Base-by-base conservation (phyloP, 805 yeast genomes). In the Kodamaea kakaduensis region DNA sequence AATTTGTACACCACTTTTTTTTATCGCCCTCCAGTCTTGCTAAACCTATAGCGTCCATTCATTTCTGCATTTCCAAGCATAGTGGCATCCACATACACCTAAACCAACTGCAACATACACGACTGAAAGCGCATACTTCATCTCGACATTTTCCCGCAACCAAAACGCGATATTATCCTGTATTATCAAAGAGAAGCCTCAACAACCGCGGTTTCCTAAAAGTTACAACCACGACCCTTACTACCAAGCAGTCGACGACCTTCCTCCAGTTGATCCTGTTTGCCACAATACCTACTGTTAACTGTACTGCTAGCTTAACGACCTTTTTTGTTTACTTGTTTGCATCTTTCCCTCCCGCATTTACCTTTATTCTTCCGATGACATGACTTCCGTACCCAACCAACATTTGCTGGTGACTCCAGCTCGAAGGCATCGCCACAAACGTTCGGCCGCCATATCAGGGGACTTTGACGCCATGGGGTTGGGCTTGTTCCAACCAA, bases 401-500 rank as follows among this genome's bases (percentile, higher is more conserved):
- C 36, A 17, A 27, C 25, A 35, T 21, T 35, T 35, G 21, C 38
- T 23, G 38, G 38, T 25, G 12, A 28, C 38, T 9, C 38, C 38
- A 9, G 19, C 33, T 3, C 38, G 75, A 43, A 76, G 78, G 1
- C 96, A 87, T 59, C 75, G 84, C 29, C 96, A 87, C 51, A 75
- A 85, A 50, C 65, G 96, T 34, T 86, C 95, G 0, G 88, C 90
- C 15, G 95, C 95, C 0, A 81, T 87, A 5, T 83, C 93, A 6
- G 93, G 93, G 3, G 95, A 87, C 54, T 83, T 85, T 52, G 93
- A 84, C 47, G 51, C 53, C 6, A 47, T 53, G 32, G 71, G 69
- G 5, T 43, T 62, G 23, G 69, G 69, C 1, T 43, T 64, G 23
- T 60, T 61, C 34, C 55, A 62, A 5, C 58, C 29, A 5, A 14